phyloP scores from a whole-genome alignment of 2,329 filamentous ascomycete genomes.

The Aspergillus puulaauensis region DNA sequence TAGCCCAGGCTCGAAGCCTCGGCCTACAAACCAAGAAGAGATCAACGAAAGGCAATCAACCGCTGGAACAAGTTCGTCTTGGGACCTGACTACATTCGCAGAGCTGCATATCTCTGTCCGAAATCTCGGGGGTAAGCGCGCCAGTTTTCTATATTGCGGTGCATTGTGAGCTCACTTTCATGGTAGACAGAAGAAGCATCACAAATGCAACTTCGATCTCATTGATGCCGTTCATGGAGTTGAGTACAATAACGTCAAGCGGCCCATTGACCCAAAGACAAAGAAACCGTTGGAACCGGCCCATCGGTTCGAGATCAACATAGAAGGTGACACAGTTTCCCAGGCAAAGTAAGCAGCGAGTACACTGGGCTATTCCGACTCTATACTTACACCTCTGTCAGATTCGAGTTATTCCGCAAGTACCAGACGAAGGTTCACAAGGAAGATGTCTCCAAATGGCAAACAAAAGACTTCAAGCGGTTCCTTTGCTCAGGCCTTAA shows the following conservation, averaged over 20 bases:
- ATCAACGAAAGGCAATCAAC: conserved; percentile 50
- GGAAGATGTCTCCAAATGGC: conserved; percentile 45
- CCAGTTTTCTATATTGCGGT: neutral
- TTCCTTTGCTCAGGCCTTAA: conserved; percentile 50
- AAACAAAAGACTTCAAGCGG: conserved; percentile 44
- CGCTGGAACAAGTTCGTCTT: conserved; percentile 49
- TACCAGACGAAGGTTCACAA: conserved; percentile 49
- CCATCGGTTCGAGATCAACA: conserved; percentile 48
- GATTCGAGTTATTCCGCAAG: conserved; percentile 47
- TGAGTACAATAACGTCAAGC: conserved; percentile 45
- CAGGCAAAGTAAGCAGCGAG: conserved; percentile 42
- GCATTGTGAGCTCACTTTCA: neutral
- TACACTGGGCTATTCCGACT: too few species aligned
- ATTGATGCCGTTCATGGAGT: conserved; percentile 41
- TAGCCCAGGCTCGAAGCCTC: conserved; percentile 40
- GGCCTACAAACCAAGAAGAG: conserved; percentile 44
- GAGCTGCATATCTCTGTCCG: conserved; percentile 46
- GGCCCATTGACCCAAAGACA: conserved; percentile 45
- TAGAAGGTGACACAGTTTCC: conserved; percentile 49
- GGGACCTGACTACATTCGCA: conserved; percentile 48
- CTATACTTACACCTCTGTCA: conserved; percentile 13
- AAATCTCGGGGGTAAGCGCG: conserved; percentile 43
- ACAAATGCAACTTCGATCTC: conserved; percentile 46
- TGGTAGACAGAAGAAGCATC: conserved; percentile 43
- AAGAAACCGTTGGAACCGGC: conserved; percentile 48